Conservation (phyloP, 1,284 basidiomycete genomes). For the Trametes sp. region DNA sequence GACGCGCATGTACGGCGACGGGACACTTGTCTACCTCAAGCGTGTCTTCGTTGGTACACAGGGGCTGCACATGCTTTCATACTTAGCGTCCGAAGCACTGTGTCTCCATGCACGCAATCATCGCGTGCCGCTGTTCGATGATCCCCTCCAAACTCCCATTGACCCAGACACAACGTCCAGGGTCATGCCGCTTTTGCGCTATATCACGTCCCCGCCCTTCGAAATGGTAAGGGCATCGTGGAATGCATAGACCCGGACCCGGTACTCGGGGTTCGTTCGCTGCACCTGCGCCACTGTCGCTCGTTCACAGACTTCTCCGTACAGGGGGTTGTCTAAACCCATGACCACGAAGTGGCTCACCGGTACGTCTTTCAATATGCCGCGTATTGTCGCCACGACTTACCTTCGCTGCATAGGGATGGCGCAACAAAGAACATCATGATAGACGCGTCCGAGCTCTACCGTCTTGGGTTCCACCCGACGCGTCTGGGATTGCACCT, state of each 20-base stretch:
- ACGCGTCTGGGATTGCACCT: neutral
- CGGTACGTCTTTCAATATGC: neutral
- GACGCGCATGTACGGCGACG: slow-evolving; percentile 33
- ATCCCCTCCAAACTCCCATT: slow-evolving; percentile 22
- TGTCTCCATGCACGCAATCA: slow-evolving; percentile 38
- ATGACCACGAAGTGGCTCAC: neutral
- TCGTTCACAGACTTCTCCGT: neutral
- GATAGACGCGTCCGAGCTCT: slow-evolving; percentile 37
- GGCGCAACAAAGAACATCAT: slow-evolving; percentile 29
- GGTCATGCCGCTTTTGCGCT: neutral
- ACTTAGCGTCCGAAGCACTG: slow-evolving; percentile 8
- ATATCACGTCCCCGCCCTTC: slow-evolving; percentile 34
- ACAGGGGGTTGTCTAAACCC: neutral
- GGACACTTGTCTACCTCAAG: slow-evolving; percentile 36
- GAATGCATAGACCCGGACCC: neutral
- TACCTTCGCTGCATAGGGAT: neutral
- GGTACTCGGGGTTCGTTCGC: no score
- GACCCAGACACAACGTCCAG: slow-evolving; percentile 32
- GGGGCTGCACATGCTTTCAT: slow-evolving; percentile 24
- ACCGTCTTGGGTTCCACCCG: slow-evolving; percentile 7
- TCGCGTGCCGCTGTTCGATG: slow-evolving; percentile 42
- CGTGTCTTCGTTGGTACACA: slow-evolving; percentile 15
- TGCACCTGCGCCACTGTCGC: no score
- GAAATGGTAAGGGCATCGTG: slow-evolving; percentile 17
- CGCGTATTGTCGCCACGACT: no score